These are phyloP conservation scores for Actinidia chinensis DNA, from an alignment of 179 eudicot species.

Conservation along the genomic window DNA sequence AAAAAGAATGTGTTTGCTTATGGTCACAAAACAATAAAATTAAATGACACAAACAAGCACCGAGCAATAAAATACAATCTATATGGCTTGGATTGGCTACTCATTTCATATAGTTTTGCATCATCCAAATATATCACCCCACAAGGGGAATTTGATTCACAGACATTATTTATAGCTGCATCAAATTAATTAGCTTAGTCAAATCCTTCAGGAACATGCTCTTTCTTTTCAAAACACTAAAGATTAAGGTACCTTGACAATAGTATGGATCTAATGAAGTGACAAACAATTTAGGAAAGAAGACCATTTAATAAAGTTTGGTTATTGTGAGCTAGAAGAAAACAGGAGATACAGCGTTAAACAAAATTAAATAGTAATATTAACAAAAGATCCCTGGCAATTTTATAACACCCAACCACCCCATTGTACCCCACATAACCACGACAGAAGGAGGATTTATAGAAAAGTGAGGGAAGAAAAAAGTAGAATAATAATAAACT, in stretches of 20 bases:
- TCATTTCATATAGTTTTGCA: background rate
- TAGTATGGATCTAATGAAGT: conserved; percentile 94
- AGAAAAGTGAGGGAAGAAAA: background rate
- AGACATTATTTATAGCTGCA: background rate
- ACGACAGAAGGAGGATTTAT: background rate
- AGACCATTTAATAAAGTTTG: conserved; percentile 87
- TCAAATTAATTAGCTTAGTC: background rate
- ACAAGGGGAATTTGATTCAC: background rate
- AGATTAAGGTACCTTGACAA: conserved; percentile 63
- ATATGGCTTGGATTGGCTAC: conserved; percentile 1
- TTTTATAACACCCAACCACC: background rate
- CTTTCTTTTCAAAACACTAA: background rate
- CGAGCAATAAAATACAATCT: background rate
- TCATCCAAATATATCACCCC: background rate
- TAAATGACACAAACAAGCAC: background rate
- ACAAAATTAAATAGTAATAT: background rate
- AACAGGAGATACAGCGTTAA: background rate
- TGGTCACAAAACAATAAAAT: background rate
- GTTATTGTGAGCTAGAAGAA: conserved; percentile 47
- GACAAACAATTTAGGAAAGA: conserved; percentile 94
- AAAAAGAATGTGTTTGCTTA: background rate
- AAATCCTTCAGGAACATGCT: background rate
- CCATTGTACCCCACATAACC: background rate
- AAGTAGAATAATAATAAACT: background rate
- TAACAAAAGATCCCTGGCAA: conserved; percentile 4